phyloP scores from a whole-genome alignment of 2,329 filamentous ascomycete genomes.

The Colletotrichum gigasporum region DNA sequence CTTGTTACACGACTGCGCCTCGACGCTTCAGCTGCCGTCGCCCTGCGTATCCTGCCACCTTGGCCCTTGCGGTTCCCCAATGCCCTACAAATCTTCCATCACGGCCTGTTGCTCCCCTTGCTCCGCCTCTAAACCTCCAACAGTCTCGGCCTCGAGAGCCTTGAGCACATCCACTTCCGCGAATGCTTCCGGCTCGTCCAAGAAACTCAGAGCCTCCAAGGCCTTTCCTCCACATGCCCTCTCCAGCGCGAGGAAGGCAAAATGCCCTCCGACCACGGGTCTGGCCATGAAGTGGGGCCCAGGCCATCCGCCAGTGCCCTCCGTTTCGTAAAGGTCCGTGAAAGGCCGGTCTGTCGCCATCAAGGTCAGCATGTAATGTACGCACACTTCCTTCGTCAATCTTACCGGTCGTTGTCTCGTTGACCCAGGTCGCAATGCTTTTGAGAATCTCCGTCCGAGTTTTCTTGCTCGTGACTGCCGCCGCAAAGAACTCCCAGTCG shows the following conservation, averaged over 20 bases:
- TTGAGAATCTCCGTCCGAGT: conserved; percentile 78
- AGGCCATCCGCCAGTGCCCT: conserved; percentile 79
- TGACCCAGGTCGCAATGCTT: conserved; percentile 81
- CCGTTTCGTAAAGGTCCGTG: conserved; percentile 85
- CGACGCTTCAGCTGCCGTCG: too few species aligned
- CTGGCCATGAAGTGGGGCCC: conserved; percentile 81
- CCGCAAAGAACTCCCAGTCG: conserved; percentile 92
- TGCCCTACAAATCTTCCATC: conserved; percentile 12
- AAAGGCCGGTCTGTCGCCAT: conserved; percentile 70
- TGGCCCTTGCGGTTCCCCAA: too few species aligned
- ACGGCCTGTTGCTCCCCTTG: not conserved
- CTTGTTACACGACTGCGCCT: too few species aligned
- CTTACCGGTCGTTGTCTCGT: conserved; percentile 77
- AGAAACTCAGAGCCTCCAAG: conserved; percentile 62
- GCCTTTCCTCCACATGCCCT: conserved; percentile 79
- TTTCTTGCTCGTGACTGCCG: conserved; percentile 76
- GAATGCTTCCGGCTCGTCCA: conserved; percentile 48
- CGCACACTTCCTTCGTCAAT: not conserved
- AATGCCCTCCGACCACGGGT: conserved; percentile 87
- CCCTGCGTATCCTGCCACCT: too few species aligned
- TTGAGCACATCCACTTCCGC: conserved; percentile 44
- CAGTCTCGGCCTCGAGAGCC: conserved; percentile 39
- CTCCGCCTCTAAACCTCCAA: conserved; percentile 24
- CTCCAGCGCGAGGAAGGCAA: conserved; percentile 84
- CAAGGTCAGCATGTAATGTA: not conserved